These are phyloP conservation scores for Tetracladium setigerum DNA, from an alignment of 495 filamentous ascomycete species.

Conservation along the genomic window DNA sequence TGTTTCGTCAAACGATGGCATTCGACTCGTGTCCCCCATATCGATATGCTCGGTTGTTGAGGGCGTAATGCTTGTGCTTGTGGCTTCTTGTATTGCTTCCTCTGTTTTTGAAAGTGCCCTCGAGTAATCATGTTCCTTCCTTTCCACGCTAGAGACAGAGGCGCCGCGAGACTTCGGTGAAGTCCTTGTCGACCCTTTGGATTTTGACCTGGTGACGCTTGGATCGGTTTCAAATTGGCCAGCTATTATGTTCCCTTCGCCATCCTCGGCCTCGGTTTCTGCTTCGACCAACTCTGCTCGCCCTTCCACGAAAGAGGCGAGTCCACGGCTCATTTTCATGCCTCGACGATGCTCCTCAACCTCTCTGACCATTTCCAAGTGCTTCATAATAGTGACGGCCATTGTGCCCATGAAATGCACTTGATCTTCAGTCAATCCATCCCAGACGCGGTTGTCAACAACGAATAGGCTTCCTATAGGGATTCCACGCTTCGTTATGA, in stretches of 20 bases:
- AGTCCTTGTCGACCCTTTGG: neutral
- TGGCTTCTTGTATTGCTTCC: constrained; percentile 6
- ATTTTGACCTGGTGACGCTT: constrained; percentile 5
- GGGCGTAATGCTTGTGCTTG: neutral
- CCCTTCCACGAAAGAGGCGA: constrained; percentile 57
- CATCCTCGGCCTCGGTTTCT: constrained; percentile 8
- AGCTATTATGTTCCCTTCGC: constrained; percentile 16
- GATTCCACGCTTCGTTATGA: constrained; percentile 59
- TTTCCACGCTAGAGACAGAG: constrained; percentile 8
- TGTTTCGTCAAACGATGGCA: constrained; percentile 4
- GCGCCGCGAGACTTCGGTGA: neutral
- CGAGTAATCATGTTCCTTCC: constrained; percentile 12
- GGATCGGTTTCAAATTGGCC: constrained; percentile 17
- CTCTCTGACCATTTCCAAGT: constrained; percentile 51
- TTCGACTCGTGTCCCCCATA: constrained; percentile 1
- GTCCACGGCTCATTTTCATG: constrained; percentile 50
- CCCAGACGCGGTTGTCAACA: constrained; percentile 47
- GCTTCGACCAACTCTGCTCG: constrained; percentile 22
- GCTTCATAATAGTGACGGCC: constrained; percentile 51
- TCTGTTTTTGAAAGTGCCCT: constrained; percentile 7
- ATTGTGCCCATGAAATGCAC: constrained; percentile 39
- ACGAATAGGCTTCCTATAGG: constrained; percentile 67
- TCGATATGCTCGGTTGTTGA: neutral
- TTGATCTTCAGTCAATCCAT: constrained; percentile 30
- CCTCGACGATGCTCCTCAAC: constrained; percentile 49